Percentiles rank a stretch among this genome's conserved stretches.
These are phyloP conservation scores for Paecilomyces fulvus DNA, from an alignment of 2,329 filamentous ascomycete genomes.

Conservation along the genomic window DNA sequence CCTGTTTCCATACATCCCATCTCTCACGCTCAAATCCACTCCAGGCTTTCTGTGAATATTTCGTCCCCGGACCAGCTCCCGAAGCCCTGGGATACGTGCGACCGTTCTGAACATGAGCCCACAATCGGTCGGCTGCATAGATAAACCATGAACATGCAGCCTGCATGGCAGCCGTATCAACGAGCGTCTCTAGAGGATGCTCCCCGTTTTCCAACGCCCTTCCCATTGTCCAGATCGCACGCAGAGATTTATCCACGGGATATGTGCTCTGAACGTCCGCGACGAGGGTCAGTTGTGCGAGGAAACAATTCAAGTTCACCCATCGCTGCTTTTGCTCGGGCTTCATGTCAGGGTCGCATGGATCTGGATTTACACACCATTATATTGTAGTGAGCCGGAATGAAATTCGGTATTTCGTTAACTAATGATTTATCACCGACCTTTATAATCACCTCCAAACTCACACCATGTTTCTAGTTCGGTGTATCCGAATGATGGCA, in stretches of 20 bases:
- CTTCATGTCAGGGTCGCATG: conserved; percentile 3
- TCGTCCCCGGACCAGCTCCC: conserved; percentile 2
- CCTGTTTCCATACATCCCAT: conserved; percentile 4
- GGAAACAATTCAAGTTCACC: conserved; percentile 10
- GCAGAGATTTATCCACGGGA: conserved; percentile 8
- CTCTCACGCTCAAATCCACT: conserved; percentile 1
- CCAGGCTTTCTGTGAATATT: conserved; percentile 4
- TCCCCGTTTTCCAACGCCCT: conserved; percentile 8
- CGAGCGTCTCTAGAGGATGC: conserved; percentile 3
- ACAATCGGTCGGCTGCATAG: conserved; percentile 6
- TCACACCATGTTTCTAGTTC: too few relatives aligned
- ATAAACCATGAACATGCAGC: conserved; percentile 11
- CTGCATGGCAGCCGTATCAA: conserved; percentile 7
- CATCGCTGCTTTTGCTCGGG: conserved; percentile 5
- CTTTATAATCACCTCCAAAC: too few relatives aligned
- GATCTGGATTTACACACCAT: conserved; percentile 4
- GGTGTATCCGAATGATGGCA: too few relatives aligned
- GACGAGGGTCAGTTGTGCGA: conserved; percentile 11
- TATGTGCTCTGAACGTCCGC: conserved; percentile 6
- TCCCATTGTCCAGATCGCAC: conserved; percentile 4
- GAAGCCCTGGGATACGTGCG: conserved; percentile 1
- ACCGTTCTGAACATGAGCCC: conserved; percentile 7
- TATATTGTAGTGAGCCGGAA: too few relatives aligned
- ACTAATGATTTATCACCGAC: too few relatives aligned
- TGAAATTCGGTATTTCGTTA: too few relatives aligned